Conservation (phyloP, 2,329 filamentous ascomycete genomes). For the Cytospora paraplurivora region DNA sequence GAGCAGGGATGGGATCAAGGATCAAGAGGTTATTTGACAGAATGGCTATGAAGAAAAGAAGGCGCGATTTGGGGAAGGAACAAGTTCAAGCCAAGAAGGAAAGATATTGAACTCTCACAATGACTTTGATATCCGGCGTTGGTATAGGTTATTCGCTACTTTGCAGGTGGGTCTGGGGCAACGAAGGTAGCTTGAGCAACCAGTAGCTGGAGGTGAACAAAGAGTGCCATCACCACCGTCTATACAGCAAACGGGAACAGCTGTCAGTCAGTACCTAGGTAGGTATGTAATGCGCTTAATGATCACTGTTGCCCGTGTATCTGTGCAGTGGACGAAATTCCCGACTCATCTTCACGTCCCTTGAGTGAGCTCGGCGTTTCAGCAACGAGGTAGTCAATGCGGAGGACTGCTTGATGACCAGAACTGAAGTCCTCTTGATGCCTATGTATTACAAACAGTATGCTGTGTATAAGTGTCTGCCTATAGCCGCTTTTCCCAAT, state of each 20-base stretch:
- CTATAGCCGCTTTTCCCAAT: background rate
- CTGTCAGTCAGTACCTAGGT: background rate
- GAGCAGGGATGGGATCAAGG: background rate
- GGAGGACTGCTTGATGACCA: too few species aligned
- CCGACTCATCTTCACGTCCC: too few species aligned
- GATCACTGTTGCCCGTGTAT: background rate
- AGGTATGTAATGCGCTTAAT: background rate
- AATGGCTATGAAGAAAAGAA: conserved; percentile 11
- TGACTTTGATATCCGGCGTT: conserved; percentile 4
- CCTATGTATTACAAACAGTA: too few species aligned
- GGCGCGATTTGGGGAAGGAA: background rate
- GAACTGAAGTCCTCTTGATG: too few species aligned
- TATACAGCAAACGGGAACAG: background rate
- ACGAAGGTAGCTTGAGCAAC: conserved; percentile 15
- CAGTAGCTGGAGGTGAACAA: background rate
- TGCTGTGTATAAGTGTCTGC: background rate
- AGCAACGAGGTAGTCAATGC: too few species aligned
- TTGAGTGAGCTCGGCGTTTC: too few species aligned
- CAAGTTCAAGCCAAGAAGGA: too few species aligned
- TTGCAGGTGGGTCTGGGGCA: background rate
- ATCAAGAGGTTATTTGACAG: conserved; percentile 3
- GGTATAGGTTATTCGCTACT: background rate
- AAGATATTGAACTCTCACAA: background rate
- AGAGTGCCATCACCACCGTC: background rate
- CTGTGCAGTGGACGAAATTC: too few species aligned